Conservation (phyloP, 164 flowering plant species). For the Annona squamosa region DNA sequence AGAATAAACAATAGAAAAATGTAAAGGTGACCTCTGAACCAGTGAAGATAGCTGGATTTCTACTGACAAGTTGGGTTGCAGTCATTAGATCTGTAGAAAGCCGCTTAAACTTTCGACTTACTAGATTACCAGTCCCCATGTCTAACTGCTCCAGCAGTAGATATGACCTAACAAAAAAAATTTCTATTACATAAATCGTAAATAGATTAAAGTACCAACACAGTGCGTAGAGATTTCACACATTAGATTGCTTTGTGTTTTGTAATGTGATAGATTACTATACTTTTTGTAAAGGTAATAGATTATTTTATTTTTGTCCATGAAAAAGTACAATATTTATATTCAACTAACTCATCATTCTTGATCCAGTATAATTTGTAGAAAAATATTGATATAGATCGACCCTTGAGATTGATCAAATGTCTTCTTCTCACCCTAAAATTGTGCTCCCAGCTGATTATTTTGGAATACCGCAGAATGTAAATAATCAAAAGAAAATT, state of each 20-base stretch:
- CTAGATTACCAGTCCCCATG: constrained; percentile 12
- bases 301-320: too few relatives aligned
- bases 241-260: too few relatives aligned
- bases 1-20: neutral
- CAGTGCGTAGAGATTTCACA: too few relatives aligned
- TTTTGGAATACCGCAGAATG: constrained; percentile 18
- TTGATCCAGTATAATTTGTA: constrained; percentile 15
- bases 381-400: constrained; percentile 10
- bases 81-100: constrained; percentile 44
- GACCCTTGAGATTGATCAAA: constrained; percentile 11
- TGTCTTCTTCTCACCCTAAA: constrained; percentile 13
- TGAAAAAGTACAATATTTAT: too few relatives aligned
- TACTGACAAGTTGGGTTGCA: constrained; percentile 53
- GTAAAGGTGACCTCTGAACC: constrained; percentile 64
- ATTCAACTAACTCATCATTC: constrained; percentile 13
- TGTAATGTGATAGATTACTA: too few relatives aligned
- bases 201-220: too few relatives aligned
- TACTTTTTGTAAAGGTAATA: too few relatives aligned
- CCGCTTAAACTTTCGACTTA: constrained; percentile 6
- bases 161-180: constrained; percentile 11
- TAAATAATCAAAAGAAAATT: constrained; percentile 14
- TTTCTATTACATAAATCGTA: neutral
- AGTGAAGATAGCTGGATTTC: constrained; percentile 61
- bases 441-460: constrained; percentile 15
- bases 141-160: constrained; percentile 18